Percentiles rank a stretch among this genome's conserved stretches.
Evolutionary conservation across 257 asterid species (phyloP).

Genomic region (Solanum bulbocastanum): DNA sequence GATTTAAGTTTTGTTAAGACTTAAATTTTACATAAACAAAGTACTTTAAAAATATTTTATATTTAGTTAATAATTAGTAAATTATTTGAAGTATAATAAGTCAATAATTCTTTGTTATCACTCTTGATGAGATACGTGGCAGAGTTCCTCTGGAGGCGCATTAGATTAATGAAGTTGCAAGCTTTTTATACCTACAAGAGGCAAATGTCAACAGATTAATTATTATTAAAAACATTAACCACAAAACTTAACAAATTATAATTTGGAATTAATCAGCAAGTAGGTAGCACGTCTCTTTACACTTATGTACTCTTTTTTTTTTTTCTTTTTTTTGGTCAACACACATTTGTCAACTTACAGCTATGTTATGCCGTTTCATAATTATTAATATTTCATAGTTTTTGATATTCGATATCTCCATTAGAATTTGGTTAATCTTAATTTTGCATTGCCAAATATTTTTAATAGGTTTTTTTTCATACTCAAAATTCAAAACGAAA

Average conservation of each 20-base stretch:
- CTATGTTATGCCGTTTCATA: background rate
- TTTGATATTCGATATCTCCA: accelerated
- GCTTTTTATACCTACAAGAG: background rate
- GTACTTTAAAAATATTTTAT: background rate
- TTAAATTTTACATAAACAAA: too few species aligned
- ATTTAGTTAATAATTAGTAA: background rate
- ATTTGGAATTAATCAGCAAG: background rate
- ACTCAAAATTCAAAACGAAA: accelerated
- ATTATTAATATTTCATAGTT: background rate
- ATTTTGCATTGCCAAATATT: too few species aligned
- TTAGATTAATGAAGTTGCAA: background rate
- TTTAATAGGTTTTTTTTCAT: background rate
- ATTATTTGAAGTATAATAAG: background rate
- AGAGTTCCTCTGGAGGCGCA: background rate
- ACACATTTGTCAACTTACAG: background rate
- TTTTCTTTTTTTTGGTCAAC: background rate
- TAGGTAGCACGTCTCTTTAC: background rate
- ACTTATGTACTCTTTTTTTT: background rate
- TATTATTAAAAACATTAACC: background rate
- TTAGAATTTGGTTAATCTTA: accelerated
- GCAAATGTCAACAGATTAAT: background rate
- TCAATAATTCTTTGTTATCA: background rate
- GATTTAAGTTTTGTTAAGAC: background rate
- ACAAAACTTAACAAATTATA: background rate
- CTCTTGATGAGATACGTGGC: background rate